These are phyloP conservation scores for Obba rivulosa DNA, from an alignment of 768 basidiomycete genomes.

Conservation along the genomic window DNA sequence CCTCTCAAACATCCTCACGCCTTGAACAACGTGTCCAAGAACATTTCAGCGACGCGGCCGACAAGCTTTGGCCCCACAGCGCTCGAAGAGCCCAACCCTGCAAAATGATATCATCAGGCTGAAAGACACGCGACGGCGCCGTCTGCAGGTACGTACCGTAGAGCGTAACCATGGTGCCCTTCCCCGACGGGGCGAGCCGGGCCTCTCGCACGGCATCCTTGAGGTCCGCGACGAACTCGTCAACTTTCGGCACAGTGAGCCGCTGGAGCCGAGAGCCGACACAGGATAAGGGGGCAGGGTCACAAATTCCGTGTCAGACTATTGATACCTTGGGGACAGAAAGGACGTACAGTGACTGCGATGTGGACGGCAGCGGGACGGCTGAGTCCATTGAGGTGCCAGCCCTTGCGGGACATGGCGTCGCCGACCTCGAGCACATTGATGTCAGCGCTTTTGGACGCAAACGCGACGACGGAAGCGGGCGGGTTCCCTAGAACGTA, in stretches of 20 bases:
- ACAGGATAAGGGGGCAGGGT: background rate
- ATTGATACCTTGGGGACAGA: background rate
- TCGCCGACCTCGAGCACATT: conserved; percentile 91
- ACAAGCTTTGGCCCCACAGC: conserved; percentile 80
- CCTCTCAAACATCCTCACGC: conserved; percentile 35
- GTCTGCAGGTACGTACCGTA: conserved; percentile 57
- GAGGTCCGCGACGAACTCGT: conserved; percentile 80
- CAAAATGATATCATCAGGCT: background rate
- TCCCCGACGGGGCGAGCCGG: conserved; percentile 55
- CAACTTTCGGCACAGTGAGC: conserved; percentile 71
- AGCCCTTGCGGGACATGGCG: conserved; percentile 77
- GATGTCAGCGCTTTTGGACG: conserved; percentile 44
- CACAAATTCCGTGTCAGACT: no score
- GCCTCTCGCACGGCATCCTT: conserved; percentile 72
- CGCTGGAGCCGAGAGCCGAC: conserved; percentile 38
- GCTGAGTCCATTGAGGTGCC: conserved; percentile 86
- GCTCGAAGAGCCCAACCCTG: conserved; percentile 79
- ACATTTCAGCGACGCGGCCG: conserved; percentile 68
- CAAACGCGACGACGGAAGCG: conserved; percentile 89
- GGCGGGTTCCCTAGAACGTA: conserved; percentile 87
- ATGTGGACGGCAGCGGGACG: conserved; percentile 86
- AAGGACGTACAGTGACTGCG: conserved; percentile 74
- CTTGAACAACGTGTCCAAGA: conserved; percentile 80
- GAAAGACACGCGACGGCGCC: background rate
- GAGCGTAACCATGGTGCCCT: conserved; percentile 86